Evolutionary conservation across 1,284 basidiomycete species (phyloP), one percentile per base, ranked within the genome.

Genomic region (Cutaneotrichosporon sp.): DNA sequence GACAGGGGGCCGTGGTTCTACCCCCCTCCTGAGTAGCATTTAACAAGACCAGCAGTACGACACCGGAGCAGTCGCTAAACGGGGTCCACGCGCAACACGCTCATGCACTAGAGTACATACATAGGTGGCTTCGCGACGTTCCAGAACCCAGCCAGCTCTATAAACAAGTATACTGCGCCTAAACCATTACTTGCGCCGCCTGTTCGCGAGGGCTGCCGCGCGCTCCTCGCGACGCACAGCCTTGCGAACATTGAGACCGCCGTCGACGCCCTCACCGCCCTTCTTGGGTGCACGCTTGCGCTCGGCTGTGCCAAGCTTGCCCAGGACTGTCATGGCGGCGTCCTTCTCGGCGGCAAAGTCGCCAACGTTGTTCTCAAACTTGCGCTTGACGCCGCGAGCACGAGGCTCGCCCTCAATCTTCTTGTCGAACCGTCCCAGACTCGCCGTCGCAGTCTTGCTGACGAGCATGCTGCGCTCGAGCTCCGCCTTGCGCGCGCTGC

Each of bases 401-500:
- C 90, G 91, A 69, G 88, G 87, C 75, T 98, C 94, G 18, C 92
- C 92, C 46, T 92, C 86, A 22, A 97, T 81, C 66, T 81, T 84
- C 63, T 83, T 85, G 73, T 97, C 93, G 67, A 96, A 94, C 64
- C 77, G 76, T 62, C 94, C 94, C 85, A 97, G 85, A 62, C 87
- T 91, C 0, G 91, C 94, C 0, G 94, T 97, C 55, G 89, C 89
- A 36, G 81, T 77, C 52, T 88, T 83, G n/a, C 86, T 85, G 2
- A 86, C 83, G 5, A 87, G 83, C 34, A 97, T 78, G 5, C 86
- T 86, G 49, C 81, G 80, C 37, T 92, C 86, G 17, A 97, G 82
- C 17, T 90, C 84, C 15, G 73, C 68, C 72, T 91, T 90, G 21
- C 88, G 81, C 48, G 79, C 75, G 34, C 79, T 78, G 35, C 79